phyloP scores from a whole-genome alignment of 192 early-diverging fungal genomes.

The Entomortierella beljakovae region DNA sequence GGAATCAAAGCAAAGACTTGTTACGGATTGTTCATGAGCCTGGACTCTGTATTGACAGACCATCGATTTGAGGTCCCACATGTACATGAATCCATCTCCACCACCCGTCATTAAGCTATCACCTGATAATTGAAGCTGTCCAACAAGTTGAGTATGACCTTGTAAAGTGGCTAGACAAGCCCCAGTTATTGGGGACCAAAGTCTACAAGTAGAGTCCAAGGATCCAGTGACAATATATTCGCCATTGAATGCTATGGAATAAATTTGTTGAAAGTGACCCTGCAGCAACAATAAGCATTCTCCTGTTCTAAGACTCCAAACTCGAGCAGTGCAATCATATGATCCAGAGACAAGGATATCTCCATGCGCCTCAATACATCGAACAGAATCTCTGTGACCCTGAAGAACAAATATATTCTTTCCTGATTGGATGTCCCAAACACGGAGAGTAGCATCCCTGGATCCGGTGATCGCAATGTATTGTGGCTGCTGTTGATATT shows the following conservation, averaged over 20 bases:
- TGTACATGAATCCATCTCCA: conserved; percentile 89
- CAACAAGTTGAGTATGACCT: conserved; percentile 95
- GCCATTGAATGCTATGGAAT: conserved; percentile 91
- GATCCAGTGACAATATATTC: conserved; percentile 89
- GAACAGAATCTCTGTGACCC: conserved; percentile 91
- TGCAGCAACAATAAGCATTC: conserved; percentile 75
- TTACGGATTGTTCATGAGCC: conserved; percentile 87
- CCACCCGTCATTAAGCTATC: conserved; percentile 92
- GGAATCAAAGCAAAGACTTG: conserved; percentile 95
- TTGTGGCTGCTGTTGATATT: neutral
- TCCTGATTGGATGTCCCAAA: conserved; percentile 85
- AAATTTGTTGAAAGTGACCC: conserved; percentile 96
- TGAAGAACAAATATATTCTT: conserved; percentile 79
- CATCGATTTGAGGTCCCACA: conserved; percentile 85
- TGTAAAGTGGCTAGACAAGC: conserved; percentile 81
- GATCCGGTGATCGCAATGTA: conserved; percentile 91
- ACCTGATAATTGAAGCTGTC: conserved; percentile 87
- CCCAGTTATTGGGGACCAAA: conserved; percentile 92
- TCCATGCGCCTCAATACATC: conserved; percentile 90
- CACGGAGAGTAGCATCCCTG: conserved; percentile 90
- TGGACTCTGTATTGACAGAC: conserved; percentile 73
- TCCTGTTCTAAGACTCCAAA: conserved; percentile 90
- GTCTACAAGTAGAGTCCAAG: conserved; percentile 90
- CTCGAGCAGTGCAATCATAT: conserved; percentile 92
- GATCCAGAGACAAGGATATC: conserved; percentile 90